Evolutionary conservation across 257 asterid genomes (phyloP), one percentile per base, ranked within the genome.

Genomic region (Prunella vulgaris): DNA sequence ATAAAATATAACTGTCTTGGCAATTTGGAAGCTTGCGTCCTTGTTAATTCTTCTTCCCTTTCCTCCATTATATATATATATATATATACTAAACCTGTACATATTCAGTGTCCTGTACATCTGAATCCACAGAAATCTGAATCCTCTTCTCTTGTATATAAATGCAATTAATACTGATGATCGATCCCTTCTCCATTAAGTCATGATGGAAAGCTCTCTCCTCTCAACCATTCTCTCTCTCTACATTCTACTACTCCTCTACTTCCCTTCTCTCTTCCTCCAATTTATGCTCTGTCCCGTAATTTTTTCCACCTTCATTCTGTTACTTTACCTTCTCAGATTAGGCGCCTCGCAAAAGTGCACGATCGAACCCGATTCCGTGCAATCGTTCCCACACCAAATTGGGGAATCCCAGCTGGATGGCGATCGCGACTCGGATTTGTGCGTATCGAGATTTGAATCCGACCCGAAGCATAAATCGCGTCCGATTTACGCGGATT

Each of bases 321-420:
- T 92, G 33, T 53, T 90, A n/a, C 86, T 92, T 27, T 76, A 76
- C 81, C 88, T 92, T 32, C 96, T 88, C 79, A 65, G 88, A 24
- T 77, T 85, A 42, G 91, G 95, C 71, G 90, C 90, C 0, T 51
- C 72, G 2, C 96, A 82, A 17, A 76, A 70, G 25, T 25, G 80
- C 17, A 1, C 59, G 2, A 66, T 60, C 10, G 24, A 32, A 18
- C 69, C 76, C 69, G 46, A 71, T 66, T 63, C 69, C 35, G 10
- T n/a, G 0, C 49, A 69, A 4, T 14, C 28, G 14, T 6, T 9
- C 9, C 37, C 64, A 42, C 64, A 27, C 25, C 71, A 46, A 60
- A 56, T 27, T 5, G 62, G 33, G 12, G 80, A 71, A 3, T 44
- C 28, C 9, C n/a, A n/a, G n/a, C 28, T 10, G 3, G 70, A 66